Conservation (phyloP, 2,329 filamentous ascomycete genomes). For the Colletotrichum endophyticum region DNA sequence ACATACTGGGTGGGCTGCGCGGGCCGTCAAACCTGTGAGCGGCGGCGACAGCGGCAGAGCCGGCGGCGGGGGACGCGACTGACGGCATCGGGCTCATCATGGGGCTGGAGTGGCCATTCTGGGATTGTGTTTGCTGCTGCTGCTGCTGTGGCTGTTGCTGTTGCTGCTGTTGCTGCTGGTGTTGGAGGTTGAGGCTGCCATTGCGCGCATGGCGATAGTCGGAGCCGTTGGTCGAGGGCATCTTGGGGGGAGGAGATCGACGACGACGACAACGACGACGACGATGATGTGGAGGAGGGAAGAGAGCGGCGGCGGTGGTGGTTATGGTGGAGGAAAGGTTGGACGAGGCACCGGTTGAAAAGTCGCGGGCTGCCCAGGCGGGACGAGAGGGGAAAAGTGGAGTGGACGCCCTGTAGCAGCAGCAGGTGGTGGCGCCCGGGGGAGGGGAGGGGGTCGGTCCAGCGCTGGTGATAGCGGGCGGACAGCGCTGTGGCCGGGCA, state of each 20-base stretch:
- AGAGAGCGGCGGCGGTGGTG: background rate
- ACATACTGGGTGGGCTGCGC: slow-evolving; percentile 67
- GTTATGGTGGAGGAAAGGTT: background rate
- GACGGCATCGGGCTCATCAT: slow-evolving; percentile 40
- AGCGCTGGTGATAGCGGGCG: background rate
- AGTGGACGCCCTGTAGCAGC: background rate
- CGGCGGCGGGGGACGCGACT: slow-evolving; percentile 14
- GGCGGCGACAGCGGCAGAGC: background rate
- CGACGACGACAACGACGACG: background rate
- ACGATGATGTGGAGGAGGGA: background rate
- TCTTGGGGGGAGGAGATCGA: slow-evolving; percentile 7
- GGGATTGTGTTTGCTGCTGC: slow-evolving; percentile 25
- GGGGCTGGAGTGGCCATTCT: slow-evolving; percentile 31
- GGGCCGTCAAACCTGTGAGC: slow-evolving; percentile 60
- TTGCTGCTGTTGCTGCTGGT: background rate
- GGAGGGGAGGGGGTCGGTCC: background rate
- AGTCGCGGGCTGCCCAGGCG: background rate
- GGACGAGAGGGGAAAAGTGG: background rate
- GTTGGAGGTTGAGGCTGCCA: slow-evolving; percentile 60
- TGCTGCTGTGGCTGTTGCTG: background rate
- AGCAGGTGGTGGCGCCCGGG: background rate
- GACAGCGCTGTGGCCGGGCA: background rate
- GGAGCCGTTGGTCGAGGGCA: slow-evolving; percentile 42
- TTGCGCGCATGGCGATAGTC: slow-evolving; percentile 63
- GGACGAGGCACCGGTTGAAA: background rate